Evolutionary conservation across 768 basidiomycete species (phyloP).

Genomic region (Lepiota subincarnata): DNA sequence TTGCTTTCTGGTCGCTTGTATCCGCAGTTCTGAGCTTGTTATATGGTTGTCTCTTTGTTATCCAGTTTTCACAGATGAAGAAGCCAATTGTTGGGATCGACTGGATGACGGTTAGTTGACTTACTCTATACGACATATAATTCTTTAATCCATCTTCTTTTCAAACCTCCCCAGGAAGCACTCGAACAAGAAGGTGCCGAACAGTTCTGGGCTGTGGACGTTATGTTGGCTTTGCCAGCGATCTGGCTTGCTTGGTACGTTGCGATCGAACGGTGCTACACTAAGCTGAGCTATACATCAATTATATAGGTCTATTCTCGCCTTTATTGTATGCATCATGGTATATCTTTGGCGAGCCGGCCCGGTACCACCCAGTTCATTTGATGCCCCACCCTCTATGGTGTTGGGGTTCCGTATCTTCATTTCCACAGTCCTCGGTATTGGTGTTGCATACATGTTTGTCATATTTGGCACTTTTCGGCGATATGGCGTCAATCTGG

Average conservation of each 20-base stretch:
- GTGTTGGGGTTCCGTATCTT: conserved; percentile 25
- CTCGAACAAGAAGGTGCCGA: conserved; percentile 22
- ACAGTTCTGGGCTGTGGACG: conserved; percentile 60
- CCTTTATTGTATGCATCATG: conserved; percentile 45
- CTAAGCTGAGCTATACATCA: background rate
- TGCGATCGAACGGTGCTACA: background rate
- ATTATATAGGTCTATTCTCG: background rate
- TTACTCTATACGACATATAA: too few species aligned
- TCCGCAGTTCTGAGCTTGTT: background rate
- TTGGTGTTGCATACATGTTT: conserved; percentile 42
- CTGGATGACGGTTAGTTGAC: conserved; percentile 11
- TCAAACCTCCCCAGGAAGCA: conserved; percentile 53
- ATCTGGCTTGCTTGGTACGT: conserved; percentile 57
- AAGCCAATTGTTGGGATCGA: background rate
- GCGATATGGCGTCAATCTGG: conserved; percentile 30
- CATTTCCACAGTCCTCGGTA: conserved; percentile 34
- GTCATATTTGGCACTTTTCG: conserved; percentile 42
- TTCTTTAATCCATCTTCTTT: too few species aligned
- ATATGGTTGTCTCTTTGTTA: conserved; percentile 5
- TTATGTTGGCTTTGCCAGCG: conserved; percentile 56
- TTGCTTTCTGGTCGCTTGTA: conserved; percentile 1
- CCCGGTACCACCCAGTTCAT: conserved; percentile 10
- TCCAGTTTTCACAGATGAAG: conserved; percentile 4
- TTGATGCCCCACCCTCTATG: conserved; percentile 14
- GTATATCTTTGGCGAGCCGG: conserved; percentile 47